A percentile compares a stretch with the other conserved stretches of the same genome.
Conservation (phyloP, 2,329 filamentous ascomycete species). For the Clathrospora elynae region DNA sequence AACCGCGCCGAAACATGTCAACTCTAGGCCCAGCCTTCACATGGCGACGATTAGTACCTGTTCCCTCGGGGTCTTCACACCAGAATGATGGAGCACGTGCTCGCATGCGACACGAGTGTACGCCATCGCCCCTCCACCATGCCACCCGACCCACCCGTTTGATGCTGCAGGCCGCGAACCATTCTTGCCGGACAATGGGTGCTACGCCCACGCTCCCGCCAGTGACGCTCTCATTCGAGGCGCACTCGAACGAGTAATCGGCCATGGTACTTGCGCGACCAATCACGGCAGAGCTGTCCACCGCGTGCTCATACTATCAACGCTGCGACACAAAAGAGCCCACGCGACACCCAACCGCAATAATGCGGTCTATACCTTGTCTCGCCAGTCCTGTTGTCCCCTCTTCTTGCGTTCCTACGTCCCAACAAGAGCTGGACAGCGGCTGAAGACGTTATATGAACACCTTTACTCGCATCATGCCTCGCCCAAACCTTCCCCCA, state of each 20-base stretch:
- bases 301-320: slow-evolving; percentile 24
- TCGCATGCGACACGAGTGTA: slow-evolving; percentile 12
- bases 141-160: slow-evolving; percentile 22
- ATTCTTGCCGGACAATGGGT: slow-evolving; percentile 19
- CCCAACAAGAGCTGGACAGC: slow-evolving; percentile 12
- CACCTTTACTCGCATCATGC: slow-evolving; percentile 58
- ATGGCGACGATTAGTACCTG: too few relatives aligned
- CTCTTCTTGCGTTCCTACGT: slow-evolving; percentile 10
- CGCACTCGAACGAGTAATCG: slow-evolving; percentile 15
- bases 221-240: slow-evolving; percentile 35
- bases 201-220: slow-evolving; percentile 33
- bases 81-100: too few relatives aligned
- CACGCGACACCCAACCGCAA: slow-evolving; percentile 37
- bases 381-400: slow-evolving; percentile 13
- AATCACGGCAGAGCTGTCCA: slow-evolving; percentile 27
- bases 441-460: slow-evolving; percentile 23
- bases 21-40: too few relatives aligned
- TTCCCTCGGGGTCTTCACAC: too few relatives aligned
- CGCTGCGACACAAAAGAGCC: slow-evolving; percentile 34
- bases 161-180: slow-evolving; percentile 7
- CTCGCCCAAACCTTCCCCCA: slow-evolving; percentile 68
- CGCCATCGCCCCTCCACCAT: background rate
- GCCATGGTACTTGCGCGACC: slow-evolving; percentile 9
- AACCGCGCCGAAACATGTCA: too few relatives aligned
- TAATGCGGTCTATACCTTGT: slow-evolving; percentile 23